Evolutionary conservation across 2,329 filamentous ascomycete genomes (phyloP).

Genomic region (Colletotrichum liriopes): DNA sequence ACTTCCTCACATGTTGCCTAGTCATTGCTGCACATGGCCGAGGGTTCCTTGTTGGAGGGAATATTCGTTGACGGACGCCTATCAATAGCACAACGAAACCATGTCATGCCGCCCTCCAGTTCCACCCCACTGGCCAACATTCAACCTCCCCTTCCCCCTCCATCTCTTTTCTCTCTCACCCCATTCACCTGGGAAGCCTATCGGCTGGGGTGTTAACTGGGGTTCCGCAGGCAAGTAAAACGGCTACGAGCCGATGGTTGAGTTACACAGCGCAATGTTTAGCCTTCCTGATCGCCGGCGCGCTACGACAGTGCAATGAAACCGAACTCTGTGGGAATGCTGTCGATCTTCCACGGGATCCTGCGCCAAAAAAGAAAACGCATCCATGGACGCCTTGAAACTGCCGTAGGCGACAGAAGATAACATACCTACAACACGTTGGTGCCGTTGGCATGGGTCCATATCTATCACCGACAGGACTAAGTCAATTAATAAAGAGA

Average conservation of each 20-base stretch:
- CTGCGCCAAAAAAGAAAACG: neutral
- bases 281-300: neutral
- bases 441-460: slow-evolving; percentile 1
- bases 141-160: neutral
- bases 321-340: neutral
- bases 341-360: slow-evolving; percentile 18
- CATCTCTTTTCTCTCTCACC: neutral
- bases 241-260: neutral
- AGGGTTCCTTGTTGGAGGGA: slow-evolving; percentile 32
- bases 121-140: slow-evolving; percentile 5
- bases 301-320: slow-evolving; percentile 8
- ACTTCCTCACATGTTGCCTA: neutral
- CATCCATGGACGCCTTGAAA: neutral
- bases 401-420: neutral
- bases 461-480: neutral
- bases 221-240: neutral
- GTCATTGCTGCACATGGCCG: slow-evolving; percentile 14
- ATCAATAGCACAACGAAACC: slow-evolving; percentile 5
- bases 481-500: neutral
- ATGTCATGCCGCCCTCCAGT: neutral
- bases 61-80: slow-evolving; percentile 23
- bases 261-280: neutral
- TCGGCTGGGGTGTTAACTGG: neutral
- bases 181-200: neutral
- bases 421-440: neutral